Base-by-base conservation (phyloP, 2,329 filamentous ascomycete genomes). In the Nothophoma quercina region DNA sequence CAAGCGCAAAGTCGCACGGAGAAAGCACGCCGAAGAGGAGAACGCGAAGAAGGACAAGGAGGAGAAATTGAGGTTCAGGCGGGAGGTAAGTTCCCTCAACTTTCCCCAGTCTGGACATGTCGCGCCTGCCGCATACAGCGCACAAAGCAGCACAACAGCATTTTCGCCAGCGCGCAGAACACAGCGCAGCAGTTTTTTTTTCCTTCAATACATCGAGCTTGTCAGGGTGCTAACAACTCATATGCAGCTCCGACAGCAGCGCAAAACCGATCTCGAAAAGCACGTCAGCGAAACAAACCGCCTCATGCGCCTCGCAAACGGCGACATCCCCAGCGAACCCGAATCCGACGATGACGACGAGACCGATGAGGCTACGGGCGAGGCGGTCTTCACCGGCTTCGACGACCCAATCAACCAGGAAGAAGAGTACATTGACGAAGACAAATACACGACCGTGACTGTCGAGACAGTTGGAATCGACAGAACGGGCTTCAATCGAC, bases 341-440 rank as follows among this genome's bases (percentile, higher is more conserved):
- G 38, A 22, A 15, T n/a, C 30, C 28, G 69, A 23, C 32, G 78
- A 73, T 19, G 73, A 75, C 13, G 73, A 73, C 15, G 74, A 75
- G 9, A 73, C 68, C 16, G 74, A 77, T 62, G 65, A 72, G 15
- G 53, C 43, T 6, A 15, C 66, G 48, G 36, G 54, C 9, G 75
- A 74, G 39, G 63, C 73, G 5, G 72, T 79, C 1, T 57, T 63
- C 44, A 51, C 39, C n/a, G 57, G 63, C n/a, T 63, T 63, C 42
- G 51, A 56, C 29, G 86, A 88, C 60, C 72, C 51, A 40, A 81
- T 85, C 18, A 87, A 96, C 70, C 87, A 91, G 63, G 90, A 96
- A 72, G 92, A 93, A 62, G 92, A 98, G 74, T 99, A 97, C 76
- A 85, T 97, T 60, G 95, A 99, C 73, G 95, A 98, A 73, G 93